These are phyloP conservation scores for Allium sativum DNA, from an alignment of 106 monocot genomes.

Conservation along the genomic window DNA sequence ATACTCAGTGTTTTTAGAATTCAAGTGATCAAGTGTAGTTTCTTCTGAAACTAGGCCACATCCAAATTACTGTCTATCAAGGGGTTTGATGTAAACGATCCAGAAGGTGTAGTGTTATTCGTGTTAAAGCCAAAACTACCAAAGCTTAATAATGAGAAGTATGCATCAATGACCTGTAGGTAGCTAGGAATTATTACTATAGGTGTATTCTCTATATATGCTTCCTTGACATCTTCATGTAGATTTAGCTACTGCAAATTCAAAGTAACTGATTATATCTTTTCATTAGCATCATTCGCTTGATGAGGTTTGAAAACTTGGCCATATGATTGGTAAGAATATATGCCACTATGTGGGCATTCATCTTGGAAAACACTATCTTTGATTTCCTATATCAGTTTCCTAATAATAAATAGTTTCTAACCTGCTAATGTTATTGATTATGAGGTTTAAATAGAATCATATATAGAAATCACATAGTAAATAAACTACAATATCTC, in stretches of 20 bases:
- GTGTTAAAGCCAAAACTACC: constrained; percentile 81
- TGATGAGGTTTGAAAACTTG: constrained; percentile 42
- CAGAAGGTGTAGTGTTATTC: constrained; percentile 34
- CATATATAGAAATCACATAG: too few species aligned
- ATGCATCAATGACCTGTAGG: constrained; percentile 59
- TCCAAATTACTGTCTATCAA: constrained; percentile 29
- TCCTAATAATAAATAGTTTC: constrained; percentile 28
- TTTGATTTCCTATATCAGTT: constrained; percentile 19
- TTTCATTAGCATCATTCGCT: constrained; percentile 38
- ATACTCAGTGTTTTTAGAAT: constrained; percentile 65
- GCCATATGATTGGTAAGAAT: constrained; percentile 33
- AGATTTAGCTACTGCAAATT: constrained; percentile 56
- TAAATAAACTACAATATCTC: too few species aligned
- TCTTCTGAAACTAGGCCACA: constrained; percentile 25
- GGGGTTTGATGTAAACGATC: constrained; percentile 35
- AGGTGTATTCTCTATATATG: constrained; percentile 43
- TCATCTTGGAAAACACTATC: constrained; percentile 23
- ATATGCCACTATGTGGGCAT: constrained; percentile 16
- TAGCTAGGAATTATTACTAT: constrained; percentile 82
- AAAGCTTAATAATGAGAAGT: constrained; percentile 86
- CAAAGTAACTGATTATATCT: constrained; percentile 40
- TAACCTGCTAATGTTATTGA: too few species aligned
- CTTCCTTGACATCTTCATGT: constrained; percentile 23
- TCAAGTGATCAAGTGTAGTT: constrained; percentile 28
- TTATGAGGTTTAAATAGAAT: too few species aligned